Percentiles rank a stretch among this genome's conserved stretches.
Conservation (phyloP, 257 asterid genomes). For the Petunia secreta region DNA sequence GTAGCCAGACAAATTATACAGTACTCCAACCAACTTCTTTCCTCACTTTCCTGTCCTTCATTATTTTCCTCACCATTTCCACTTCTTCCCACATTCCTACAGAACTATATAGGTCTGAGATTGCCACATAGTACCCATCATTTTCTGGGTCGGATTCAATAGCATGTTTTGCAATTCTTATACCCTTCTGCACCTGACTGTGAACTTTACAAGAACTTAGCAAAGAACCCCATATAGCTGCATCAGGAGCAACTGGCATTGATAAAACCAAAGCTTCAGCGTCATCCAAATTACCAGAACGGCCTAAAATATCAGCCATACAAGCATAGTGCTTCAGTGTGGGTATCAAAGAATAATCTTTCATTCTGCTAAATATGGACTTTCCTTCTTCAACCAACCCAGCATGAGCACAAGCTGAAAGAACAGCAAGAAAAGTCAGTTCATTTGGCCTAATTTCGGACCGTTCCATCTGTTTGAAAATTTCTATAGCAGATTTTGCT, state of each 20-base stretch:
- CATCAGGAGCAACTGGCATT: conserved; percentile 74
- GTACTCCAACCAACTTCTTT: conserved; percentile 83
- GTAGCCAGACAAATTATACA: conserved; percentile 29
- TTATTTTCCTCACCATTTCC: conserved; percentile 52
- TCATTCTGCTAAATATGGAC: conserved; percentile 53
- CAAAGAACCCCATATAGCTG: conserved; percentile 77
- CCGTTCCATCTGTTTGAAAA: conserved; percentile 64
- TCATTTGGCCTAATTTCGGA: conserved; percentile 49
- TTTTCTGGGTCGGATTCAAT: conserved; percentile 76
- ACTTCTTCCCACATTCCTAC: conserved; percentile 79
- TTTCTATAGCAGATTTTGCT: conserved; percentile 55
- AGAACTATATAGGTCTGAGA: conserved; percentile 69
- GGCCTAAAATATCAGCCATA: conserved; percentile 78
- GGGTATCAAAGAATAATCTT: conserved; percentile 53
- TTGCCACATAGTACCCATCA: conserved; percentile 68
- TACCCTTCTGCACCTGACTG: conserved; percentile 58
- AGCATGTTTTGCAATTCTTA: conserved; percentile 73
- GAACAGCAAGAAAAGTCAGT: conserved; percentile 69
- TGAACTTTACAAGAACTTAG: conserved; percentile 74
- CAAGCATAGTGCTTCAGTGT: conserved; percentile 73
- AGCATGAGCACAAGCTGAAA: conserved; percentile 80
- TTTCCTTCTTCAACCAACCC: conserved; percentile 71
- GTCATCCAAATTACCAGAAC: conserved; percentile 60
- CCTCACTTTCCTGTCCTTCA: conserved; percentile 63
- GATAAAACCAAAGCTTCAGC: conserved; percentile 67